Evolutionary conservation across 352 stramenopile genomes (phyloP), one percentile per base, ranked within the genome.

Genomic region (Globisporangium camurandrum): DNA sequence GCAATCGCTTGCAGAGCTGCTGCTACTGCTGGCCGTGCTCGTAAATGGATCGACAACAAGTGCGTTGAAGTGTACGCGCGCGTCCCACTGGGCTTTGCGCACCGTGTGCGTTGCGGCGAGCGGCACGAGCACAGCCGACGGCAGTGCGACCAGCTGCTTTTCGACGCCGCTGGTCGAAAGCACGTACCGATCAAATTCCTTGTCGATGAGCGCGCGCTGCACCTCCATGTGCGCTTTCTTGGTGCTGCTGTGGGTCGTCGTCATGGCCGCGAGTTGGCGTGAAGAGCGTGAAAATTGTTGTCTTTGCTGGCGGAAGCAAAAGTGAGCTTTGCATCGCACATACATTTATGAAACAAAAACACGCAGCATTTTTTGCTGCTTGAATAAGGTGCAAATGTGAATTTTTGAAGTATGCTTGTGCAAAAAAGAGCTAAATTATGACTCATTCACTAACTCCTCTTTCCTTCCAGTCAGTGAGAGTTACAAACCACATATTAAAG

Each of bases 131-230:
- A 56, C 62, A 3, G 57, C 45, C 12, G 57, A 37, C 14, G 65
- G 37, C 1, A 93, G 57, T 16, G 56, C 30, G 17, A 42, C 48
- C 3, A 62, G 43, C n/a, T 53, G 54, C 45, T 69, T 70, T 3
- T 61, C 42, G 33, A 79, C 23, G 7, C 60, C 67, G 26, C 71
- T 51, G 0, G 54, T 47, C 26, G 66, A 67, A 37, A 93, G 61
- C 47, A 79, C 75, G 59, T 93, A 90, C 49, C 75, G 66, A 49
- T 90, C 78, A 47, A 93, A 93, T 50, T 86, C 62, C 47, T 80
- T 75, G 62, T 90, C 79, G n/a, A 88, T 56, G 40, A 86, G 64
- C 44, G 66, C 55, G 51, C 69, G 72, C 45, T 86, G 52, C 49
- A 86, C 65, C 47, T 88, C 51, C 82, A 93, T 88, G 26, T 49